Conservation (phyloP, 2,329 filamentous ascomycete species). For the Nigrospora sphaerica region DNA sequence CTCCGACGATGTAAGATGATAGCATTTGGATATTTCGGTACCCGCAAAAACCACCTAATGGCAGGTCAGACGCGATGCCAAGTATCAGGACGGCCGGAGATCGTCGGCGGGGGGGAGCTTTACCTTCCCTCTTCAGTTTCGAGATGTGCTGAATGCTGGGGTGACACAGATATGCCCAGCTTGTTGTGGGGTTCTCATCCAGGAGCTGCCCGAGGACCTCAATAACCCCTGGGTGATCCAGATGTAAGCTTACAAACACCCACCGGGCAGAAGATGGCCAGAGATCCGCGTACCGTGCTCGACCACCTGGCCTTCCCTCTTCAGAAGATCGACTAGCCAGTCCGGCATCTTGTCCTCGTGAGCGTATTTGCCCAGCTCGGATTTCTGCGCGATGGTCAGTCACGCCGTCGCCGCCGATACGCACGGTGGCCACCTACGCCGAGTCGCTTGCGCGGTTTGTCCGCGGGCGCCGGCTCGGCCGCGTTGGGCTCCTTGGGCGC, state of each 20-base stretch:
- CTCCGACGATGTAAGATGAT: constrained; percentile 65
- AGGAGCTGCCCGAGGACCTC: constrained; percentile 57
- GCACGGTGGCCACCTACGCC: constrained; percentile 19
- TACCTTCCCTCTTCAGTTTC: constrained; percentile 70
- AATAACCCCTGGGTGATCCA: constrained; percentile 39
- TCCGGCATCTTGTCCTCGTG: constrained; percentile 69
- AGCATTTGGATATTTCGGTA: constrained; percentile 95
- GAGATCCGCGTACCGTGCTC: constrained; percentile 31
- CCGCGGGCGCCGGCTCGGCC: background rate
- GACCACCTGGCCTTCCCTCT: constrained; percentile 48
- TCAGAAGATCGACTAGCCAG: constrained; percentile 57
- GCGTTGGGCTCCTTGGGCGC: background rate
- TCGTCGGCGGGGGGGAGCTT: no score
- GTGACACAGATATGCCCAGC: constrained; percentile 74
- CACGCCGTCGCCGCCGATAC: background rate
- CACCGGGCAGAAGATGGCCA: constrained; percentile 13
- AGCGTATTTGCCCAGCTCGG: constrained; percentile 65
- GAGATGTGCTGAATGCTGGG: constrained; percentile 70
- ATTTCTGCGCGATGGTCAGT: constrained; percentile 29
- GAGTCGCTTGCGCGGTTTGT: constrained; percentile 13
- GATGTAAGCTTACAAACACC: constrained; percentile 34
- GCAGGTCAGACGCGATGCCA: background rate
- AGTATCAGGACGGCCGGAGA: background rate
- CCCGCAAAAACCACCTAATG: constrained; percentile 77
- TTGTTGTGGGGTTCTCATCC: constrained; percentile 55